Percentiles rank a stretch among this genome's conserved stretches.
Conservation (phyloP, 148 eudicot genomes). For the Hydrangea macrophylla region DNA sequence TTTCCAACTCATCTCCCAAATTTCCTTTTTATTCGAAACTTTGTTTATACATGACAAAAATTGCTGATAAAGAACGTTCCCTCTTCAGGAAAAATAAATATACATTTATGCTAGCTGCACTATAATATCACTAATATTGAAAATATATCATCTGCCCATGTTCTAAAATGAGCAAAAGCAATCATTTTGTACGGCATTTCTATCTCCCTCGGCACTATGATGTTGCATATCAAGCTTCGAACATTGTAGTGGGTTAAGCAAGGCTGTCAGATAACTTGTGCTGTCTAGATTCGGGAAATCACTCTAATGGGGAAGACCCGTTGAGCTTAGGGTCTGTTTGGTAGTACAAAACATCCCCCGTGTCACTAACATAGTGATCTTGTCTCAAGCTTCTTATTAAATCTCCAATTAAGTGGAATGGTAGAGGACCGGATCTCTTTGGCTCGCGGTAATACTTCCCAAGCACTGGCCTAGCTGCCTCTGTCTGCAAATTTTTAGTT, state of each 20-base stretch:
- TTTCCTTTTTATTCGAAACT: not conserved
- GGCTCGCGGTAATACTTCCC: constrained; percentile 43
- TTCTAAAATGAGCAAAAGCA: constrained; percentile 7
- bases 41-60: not conserved
- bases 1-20: not conserved
- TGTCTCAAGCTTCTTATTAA: constrained; percentile 26
- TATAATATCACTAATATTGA: not conserved
- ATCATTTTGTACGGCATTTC: not conserved
- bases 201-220: not conserved
- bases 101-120: not conserved
- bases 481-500: constrained; percentile 16
- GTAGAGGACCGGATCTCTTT: constrained; percentile 31
- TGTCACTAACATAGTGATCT: constrained; percentile 38
- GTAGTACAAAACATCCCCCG: constrained; percentile 38
- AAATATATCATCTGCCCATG: constrained; percentile 1
- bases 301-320: not conserved
- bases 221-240: not conserved
- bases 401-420: constrained; percentile 28
- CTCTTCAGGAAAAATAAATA: constrained; percentile 2
- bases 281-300: not conserved
- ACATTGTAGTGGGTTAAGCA: too few species aligned
- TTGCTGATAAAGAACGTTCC: not conserved
- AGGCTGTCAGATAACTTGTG: not conserved
- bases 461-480: constrained; percentile 30
- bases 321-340: constrained; percentile 32